phyloP scores from a whole-genome alignment of 768 basidiomycete species.

The Serendipita sp. region DNA sequence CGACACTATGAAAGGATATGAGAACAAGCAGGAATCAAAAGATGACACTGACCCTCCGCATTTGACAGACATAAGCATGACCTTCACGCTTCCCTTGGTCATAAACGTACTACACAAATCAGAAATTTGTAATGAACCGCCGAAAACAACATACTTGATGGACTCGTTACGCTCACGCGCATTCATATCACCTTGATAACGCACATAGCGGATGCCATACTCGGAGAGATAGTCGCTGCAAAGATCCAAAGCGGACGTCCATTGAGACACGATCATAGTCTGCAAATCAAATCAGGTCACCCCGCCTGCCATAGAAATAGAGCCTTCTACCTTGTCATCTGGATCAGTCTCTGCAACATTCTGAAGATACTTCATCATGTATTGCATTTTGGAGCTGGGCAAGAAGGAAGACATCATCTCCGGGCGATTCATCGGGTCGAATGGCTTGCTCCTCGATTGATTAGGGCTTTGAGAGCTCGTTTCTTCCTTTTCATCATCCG shows the following conservation, averaged over 20 bases:
- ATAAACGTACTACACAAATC: conserved; percentile 32
- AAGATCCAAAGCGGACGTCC: conserved; percentile 48
- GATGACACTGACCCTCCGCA: not conserved
- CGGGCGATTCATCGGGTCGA: not conserved
- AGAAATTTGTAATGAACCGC: not conserved
- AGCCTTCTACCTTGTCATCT: conserved; percentile 38
- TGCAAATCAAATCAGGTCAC: conserved; percentile 15
- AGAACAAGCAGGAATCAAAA: conserved; percentile 23
- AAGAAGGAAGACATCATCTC: conserved; percentile 3
- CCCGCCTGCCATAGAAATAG: not conserved
- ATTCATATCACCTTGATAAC: conserved; percentile 49
- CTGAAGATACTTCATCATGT: conserved; percentile 43
- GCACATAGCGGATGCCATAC: conserved; percentile 37
- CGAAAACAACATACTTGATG: conserved; percentile 18
- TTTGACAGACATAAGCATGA: conserved; percentile 13
- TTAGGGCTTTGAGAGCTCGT: conserved; percentile 11
- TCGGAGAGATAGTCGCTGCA: conserved; percentile 47
- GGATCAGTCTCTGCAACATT: conserved; percentile 32
- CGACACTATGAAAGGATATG: conserved; percentile 42
- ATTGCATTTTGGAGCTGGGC: conserved; percentile 18
- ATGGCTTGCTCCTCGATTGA: conserved; percentile 8
- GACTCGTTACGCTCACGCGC: conserved; percentile 36
- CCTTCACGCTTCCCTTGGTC: conserved; percentile 32
- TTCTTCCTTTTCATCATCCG: not conserved
- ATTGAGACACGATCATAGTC: conserved; percentile 55